Percentiles rank a stretch among this genome's conserved stretches.
phyloP scores from a whole-genome alignment of 495 filamentous ascomycete species.

The Aspergillus funiculosus region DNA sequence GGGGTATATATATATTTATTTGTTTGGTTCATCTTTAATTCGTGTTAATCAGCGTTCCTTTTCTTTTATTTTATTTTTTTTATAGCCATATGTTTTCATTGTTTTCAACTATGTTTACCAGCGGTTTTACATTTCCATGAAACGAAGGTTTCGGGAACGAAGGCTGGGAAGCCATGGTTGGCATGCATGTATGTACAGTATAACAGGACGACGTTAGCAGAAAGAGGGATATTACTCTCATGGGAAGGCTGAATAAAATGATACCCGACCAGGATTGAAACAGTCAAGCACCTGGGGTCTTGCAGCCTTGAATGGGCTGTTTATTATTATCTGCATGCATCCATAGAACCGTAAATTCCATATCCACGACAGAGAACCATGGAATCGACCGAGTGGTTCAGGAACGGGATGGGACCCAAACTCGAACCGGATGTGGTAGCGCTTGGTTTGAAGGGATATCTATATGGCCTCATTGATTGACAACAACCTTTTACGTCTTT shows the following conservation, averaged over 20 bases:
- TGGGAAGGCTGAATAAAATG: background rate
- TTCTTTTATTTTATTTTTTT: background rate
- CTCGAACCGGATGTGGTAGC: conserved; percentile 3
- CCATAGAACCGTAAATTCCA: conserved; percentile 6
- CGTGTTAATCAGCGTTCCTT: background rate
- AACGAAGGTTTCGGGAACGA: conserved; percentile 1
- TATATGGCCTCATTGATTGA: conserved; percentile 5
- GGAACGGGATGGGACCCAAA: conserved; percentile 12
- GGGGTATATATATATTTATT: background rate
- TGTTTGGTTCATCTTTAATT: background rate
- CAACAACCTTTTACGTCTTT: too few relatives aligned
- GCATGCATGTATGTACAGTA: conserved; percentile 9
- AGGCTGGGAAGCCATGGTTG: too few relatives aligned
- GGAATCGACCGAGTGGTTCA: too few relatives aligned
- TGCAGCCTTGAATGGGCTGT: too few relatives aligned
- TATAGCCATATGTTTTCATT: background rate
- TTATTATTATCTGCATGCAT: background rate
- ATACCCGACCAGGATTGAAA: conserved; percentile 1
- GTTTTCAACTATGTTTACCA: conserved; percentile 1
- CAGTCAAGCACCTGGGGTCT: too few relatives aligned
- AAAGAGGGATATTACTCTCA: background rate
- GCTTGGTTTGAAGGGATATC: conserved; percentile 5
- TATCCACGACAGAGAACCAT: too few relatives aligned
- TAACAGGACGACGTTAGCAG: conserved; percentile 6
- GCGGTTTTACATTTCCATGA: too few relatives aligned